Evolutionary conservation across 129 eudicot genomes (phyloP), one percentile per base, ranked within the genome.

Genomic region (Apium graveolens): DNA sequence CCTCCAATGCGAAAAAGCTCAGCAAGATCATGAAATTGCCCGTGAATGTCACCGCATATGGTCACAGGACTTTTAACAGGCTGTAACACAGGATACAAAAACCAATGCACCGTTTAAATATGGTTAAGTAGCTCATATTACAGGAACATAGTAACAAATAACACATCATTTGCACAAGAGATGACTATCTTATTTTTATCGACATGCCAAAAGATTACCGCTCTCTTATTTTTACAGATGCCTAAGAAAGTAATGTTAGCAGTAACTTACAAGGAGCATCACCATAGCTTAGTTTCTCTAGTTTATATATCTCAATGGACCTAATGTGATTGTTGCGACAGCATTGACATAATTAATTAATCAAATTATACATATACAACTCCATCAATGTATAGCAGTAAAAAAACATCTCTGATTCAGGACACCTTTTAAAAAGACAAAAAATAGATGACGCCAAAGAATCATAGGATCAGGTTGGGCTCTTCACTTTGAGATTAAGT

Each of bases 11-110:
- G 91, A 77, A 92, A 92, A 62, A 92, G 93, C 79, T 92, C 96
- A 21, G 95, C 91, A 73, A 92, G 91, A 84, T 92, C 97, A 78
- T 92, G 95, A 81, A 92, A 90, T 78, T 92, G 97, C 16, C 96
- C 96, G 78, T 92, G 97, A 84, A 92, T 93, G 86, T 93, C 98
- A 80, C 98, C 98, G 60, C 98, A 93, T 57, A 93, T 91, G 34
- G 98, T 93, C 55, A 92, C 96, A 1, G 97, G 97, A 84, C 97
- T 87, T 83, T 77, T 90, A 38, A 92, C 97, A 11, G 98, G 98
- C 97, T 93, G 96, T 92, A 83, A n/a, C 51, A 17, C 32, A 38
- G 41, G 48, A 46, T 41, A 46, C 26, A 74, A 38, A 74, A 74
- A 66, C 0, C 13, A 81, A 29, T n/a, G 12, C 20, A 76, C 74